phyloP scores from a whole-genome alignment of 371 early-diverging fungal species.

The Actinomortierella wolfii region DNA sequence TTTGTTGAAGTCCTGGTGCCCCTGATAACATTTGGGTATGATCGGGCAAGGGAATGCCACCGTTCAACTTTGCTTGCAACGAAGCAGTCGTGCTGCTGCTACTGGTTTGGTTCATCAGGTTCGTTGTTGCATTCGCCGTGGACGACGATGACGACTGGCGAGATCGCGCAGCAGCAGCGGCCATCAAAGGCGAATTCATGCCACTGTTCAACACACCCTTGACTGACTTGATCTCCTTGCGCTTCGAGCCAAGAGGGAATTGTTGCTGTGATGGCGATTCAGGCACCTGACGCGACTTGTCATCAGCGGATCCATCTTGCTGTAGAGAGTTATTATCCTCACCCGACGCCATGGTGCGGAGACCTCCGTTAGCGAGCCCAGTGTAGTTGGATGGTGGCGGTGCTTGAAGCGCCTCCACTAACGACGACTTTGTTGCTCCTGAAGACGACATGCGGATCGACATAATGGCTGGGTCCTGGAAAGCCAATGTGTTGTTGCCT shows the following conservation, averaged over 20 bases:
- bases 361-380: too few species aligned
- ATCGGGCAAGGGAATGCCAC: too few species aligned
- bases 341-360: too few species aligned
- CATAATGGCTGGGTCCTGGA: conserved; percentile 77
- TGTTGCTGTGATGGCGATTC: conserved; percentile 22
- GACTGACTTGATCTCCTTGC: conserved; percentile 45
- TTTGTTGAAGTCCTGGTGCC: neutral
- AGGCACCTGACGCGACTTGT: neutral
- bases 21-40: too few species aligned
- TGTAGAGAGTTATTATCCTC: too few species aligned
- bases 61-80: too few species aligned
- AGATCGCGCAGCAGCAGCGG: conserved; percentile 12
- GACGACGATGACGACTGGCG: conserved; percentile 24
- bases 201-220: conserved; percentile 43
- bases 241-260: conserved; percentile 37
- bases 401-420: conserved; percentile 28
- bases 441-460: conserved; percentile 54
- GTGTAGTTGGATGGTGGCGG: conserved; percentile 5
- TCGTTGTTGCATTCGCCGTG: neutral
- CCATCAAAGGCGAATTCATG: conserved; percentile 38
- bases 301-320: neutral
- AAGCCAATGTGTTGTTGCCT: conserved; percentile 41
- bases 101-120: too few species aligned
- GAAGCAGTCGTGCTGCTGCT: neutral
- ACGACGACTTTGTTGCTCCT: conserved; percentile 15